Evolutionary conservation across 1,139 yeast genomes (phyloP).

Genomic region (Candida tetrigidarum): DNA sequence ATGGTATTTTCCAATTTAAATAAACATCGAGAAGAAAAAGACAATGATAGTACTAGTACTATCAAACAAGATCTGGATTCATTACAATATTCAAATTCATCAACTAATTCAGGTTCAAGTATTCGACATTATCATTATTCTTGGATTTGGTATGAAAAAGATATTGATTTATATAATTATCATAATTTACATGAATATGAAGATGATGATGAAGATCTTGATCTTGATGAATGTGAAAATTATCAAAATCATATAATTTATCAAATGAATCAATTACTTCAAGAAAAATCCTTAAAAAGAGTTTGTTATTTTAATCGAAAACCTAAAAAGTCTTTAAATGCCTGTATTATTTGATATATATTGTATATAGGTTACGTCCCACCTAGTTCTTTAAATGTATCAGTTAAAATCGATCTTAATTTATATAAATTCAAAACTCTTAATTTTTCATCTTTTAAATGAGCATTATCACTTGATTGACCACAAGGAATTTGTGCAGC

Average conservation of each 20-base stretch:
- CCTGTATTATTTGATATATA: slow-evolving; percentile 13
- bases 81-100: slow-evolving; percentile 4
- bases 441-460: slow-evolving; percentile 83
- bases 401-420: slow-evolving; percentile 66
- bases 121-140: slow-evolving; percentile 23
- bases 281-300: slow-evolving; percentile 7
- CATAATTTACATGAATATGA: slow-evolving; percentile 29
- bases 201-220: slow-evolving; percentile 11
- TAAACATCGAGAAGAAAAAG: slow-evolving; percentile 7
- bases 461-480: slow-evolving; percentile 94
- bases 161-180: slow-evolving; percentile 30
- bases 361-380: not conserved
- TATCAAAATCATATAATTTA: slow-evolving; percentile 6
- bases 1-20: slow-evolving; percentile 25
- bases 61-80: slow-evolving; percentile 1
- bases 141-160: slow-evolving; percentile 46
- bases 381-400: slow-evolving; percentile 51
- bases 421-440: slow-evolving; percentile 79
- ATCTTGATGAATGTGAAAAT: slow-evolving; percentile 9
- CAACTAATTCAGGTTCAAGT: slow-evolving; percentile 6
- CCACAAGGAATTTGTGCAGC: slow-evolving; percentile 98
- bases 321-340: slow-evolving; percentile 10
- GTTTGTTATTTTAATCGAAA: slow-evolving; percentile 16
- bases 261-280: slow-evolving; percentile 14
- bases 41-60: not conserved